These are phyloP conservation scores for Leucocoprinus sp. DNA, from an alignment of 768 basidiomycete species.

Conservation along the genomic window DNA sequence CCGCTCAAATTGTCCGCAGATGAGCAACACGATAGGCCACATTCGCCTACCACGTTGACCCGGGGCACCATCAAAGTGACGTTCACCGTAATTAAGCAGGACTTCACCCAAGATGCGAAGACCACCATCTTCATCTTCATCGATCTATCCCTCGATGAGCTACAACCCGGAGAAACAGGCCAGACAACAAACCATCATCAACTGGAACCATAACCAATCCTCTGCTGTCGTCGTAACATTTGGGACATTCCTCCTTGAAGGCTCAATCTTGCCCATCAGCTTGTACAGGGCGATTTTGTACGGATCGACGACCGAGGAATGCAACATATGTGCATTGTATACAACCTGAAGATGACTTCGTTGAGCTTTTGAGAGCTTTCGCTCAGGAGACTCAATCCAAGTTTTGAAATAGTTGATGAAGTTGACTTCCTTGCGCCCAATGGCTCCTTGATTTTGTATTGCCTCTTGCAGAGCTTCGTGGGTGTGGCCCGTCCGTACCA, in stretches of 20 bases:
- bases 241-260: slow-evolving; percentile 66
- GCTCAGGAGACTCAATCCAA: slow-evolving; percentile 76
- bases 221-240: slow-evolving; percentile 89
- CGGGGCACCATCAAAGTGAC: slow-evolving; percentile 68
- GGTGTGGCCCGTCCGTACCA: slow-evolving; percentile 78
- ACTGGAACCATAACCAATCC: slow-evolving; percentile 98
- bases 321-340: slow-evolving; percentile 85
- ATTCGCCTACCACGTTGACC: slow-evolving; percentile 55
- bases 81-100: slow-evolving; percentile 68
- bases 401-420: slow-evolving; percentile 78
- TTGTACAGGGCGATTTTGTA: slow-evolving; percentile 97
- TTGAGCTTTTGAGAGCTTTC: slow-evolving; percentile 63
- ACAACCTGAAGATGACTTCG: slow-evolving; percentile 74
- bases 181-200: slow-evolving; percentile 55
- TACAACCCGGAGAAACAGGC: neutral
- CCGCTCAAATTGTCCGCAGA: slow-evolving; percentile 92
- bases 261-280: slow-evolving; percentile 88
- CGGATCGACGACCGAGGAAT: slow-evolving; percentile 81
- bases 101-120: slow-evolving; percentile 69
- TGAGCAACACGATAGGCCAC: slow-evolving; percentile 79
- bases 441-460: slow-evolving; percentile 55
- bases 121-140: slow-evolving; percentile 76
- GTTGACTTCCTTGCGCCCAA: slow-evolving; percentile 70
- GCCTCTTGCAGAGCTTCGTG: slow-evolving; percentile 79
- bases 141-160: slow-evolving; percentile 37